Base-by-base conservation (phyloP, 176 grass and related monocot species). In the Rhynchospora pubera region DNA sequence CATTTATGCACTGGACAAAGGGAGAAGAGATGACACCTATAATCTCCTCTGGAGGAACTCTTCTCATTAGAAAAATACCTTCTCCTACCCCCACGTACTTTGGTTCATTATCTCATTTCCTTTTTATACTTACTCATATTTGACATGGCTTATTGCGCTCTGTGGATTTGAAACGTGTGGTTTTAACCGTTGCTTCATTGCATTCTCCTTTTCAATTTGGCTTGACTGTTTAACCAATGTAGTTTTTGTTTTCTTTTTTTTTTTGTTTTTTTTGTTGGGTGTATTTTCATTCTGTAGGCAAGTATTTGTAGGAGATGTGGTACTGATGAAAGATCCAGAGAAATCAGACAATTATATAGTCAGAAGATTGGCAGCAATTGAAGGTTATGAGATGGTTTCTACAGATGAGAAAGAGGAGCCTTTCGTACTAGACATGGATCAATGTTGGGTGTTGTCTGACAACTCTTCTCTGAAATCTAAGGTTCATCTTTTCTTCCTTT, bases 351-450 rank as follows among this genome's bases (percentile, higher is more conserved):
- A 91, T 75, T 85, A 82, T 65, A 79, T 95, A 77, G 79, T 99
- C 81, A 81, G 92, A 57, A 90, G 90, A 81, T 79, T 95, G 77
- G 90, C 92, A 82, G 96, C 92, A 18, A 22, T 87, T n/a, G 89
- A 93, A 90, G 92, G 92, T 13, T 91, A 93, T 89, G 96, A 93
- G 57, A 93, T 99, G 87, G 87, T 88, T 26, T 99, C 92, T 47
- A 87, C 28, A 67, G 62, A 95, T 32, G 96, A 95, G 68, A 95
- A 98, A 84, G 96, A 98, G 10, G 87, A 93, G 19, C 91, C 90
- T 24, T 98, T 98, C 90, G 83, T 91, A 78, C 85, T 98, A 32
- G 89, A 91, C 9, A 91, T 93, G 78, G 91, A 95, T 72, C 84
- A 98, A 53, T 98, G 96, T 87, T 98, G 92, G 92, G 89, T 91